These are phyloP conservation scores for Populus euphratica DNA, from an alignment of 345 rosid genomes.

Conservation along the genomic window DNA sequence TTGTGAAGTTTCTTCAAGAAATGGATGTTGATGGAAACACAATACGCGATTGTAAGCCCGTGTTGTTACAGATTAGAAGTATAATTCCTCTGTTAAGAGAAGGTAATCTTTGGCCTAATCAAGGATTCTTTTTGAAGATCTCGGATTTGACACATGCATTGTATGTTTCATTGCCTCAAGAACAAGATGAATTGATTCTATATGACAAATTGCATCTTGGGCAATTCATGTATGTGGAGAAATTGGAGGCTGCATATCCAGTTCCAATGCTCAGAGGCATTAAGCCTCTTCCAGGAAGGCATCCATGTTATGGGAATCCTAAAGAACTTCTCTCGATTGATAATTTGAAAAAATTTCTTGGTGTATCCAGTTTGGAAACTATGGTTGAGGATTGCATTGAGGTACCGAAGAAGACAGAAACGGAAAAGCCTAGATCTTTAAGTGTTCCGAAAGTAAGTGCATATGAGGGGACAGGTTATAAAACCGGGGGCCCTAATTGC, in stretches of 20 bases:
- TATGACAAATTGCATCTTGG: slow-evolving; percentile 56
- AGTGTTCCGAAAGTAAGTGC: slow-evolving; percentile 10
- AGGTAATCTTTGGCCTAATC: slow-evolving; percentile 70
- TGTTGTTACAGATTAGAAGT: slow-evolving; percentile 61
- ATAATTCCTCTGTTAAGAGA: slow-evolving; percentile 67
- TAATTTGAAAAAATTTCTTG: slow-evolving; percentile 40
- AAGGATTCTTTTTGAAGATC: slow-evolving; percentile 65
- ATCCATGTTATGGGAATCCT: slow-evolving; percentile 42
- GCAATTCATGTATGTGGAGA: slow-evolving; percentile 49
- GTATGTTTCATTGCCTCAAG: slow-evolving; percentile 59
- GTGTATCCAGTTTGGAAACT: slow-evolving; percentile 28
- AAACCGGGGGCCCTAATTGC: neutral
- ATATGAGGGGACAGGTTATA: neutral
- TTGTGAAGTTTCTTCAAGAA: slow-evolving; percentile 52
- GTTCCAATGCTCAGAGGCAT: slow-evolving; percentile 61
- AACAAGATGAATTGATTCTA: slow-evolving; percentile 61
- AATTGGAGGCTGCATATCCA: slow-evolving; percentile 61
- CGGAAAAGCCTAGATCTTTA: slow-evolving; percentile 22
- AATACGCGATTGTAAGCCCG: slow-evolving; percentile 33
- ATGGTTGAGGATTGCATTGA: slow-evolving; percentile 7
- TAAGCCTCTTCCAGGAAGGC: slow-evolving; percentile 57
- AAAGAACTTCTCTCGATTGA: slow-evolving; percentile 48
- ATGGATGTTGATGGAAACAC: slow-evolving; percentile 39
- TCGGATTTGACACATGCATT: slow-evolving; percentile 59
- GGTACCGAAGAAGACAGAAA: slow-evolving; percentile 18